Percentiles rank a stretch among this genome's conserved stretches.
These are phyloP conservation scores for Talaromyces liani DNA, from an alignment of 495 filamentous ascomycete genomes.

Conservation along the genomic window DNA sequence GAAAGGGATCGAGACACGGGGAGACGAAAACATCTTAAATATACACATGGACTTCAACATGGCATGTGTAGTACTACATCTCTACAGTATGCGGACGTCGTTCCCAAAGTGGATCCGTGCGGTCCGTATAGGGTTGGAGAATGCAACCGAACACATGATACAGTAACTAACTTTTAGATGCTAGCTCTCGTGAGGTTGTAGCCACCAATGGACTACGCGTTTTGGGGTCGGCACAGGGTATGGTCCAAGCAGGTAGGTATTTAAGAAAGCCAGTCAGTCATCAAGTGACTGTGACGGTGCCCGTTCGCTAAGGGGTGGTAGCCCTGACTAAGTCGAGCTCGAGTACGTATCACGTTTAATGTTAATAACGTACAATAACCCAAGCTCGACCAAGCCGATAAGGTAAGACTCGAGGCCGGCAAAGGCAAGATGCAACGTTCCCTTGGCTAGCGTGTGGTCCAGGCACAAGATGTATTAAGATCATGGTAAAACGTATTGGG, in stretches of 20 bases:
- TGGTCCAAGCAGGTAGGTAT: background rate
- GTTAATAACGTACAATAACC: background rate
- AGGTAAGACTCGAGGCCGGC: background rate
- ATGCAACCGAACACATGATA: conserved; percentile 6
- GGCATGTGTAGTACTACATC: background rate
- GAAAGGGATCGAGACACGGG: background rate
- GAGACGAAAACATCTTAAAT: background rate
- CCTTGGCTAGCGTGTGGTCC: background rate
- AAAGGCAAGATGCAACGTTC: conserved; percentile 4
- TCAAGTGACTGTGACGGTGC: conserved; percentile 3
- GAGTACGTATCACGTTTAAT: background rate
- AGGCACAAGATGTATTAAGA: background rate
- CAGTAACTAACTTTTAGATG: background rate
- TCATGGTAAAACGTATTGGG: background rate
- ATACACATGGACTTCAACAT: background rate
- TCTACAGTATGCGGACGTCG: background rate
- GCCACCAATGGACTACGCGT: background rate
- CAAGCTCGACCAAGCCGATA: background rate
- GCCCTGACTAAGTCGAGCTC: background rate
- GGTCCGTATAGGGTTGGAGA: background rate
- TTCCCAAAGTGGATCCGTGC: background rate
- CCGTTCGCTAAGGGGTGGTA: background rate
- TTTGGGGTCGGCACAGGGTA: background rate
- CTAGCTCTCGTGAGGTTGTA: conserved; percentile 4
- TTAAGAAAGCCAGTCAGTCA: background rate